Evolutionary conservation across 768 basidiomycete genomes (phyloP).

Genomic region (Scleroderma bovista): DNA sequence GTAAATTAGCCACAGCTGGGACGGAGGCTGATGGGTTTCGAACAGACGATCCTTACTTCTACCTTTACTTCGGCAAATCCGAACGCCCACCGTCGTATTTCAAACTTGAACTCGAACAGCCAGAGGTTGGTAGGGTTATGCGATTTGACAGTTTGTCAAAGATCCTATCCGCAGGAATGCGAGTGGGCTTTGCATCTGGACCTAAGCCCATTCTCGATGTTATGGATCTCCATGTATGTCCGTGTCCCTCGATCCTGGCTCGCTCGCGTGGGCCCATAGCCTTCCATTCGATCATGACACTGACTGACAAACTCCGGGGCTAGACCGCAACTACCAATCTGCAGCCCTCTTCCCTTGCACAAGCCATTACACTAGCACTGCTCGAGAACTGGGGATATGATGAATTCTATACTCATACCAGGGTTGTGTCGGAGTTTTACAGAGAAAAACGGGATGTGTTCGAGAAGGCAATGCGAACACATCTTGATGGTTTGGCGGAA

Average conservation of each 20-base stretch:
- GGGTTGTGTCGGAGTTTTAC: slow-evolving; percentile 69
- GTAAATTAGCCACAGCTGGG: slow-evolving; percentile 8
- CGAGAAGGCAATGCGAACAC: slow-evolving; percentile 64
- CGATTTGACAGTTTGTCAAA: slow-evolving; percentile 91
- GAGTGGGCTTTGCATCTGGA: slow-evolving; percentile 77
- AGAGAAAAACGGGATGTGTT: slow-evolving; percentile 70
- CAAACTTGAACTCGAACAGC: slow-evolving; percentile 62
- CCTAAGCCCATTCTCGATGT: slow-evolving; percentile 61
- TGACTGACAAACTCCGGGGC: not conserved
- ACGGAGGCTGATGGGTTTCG: not conserved
- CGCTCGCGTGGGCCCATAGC: not conserved
- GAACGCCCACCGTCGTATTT: slow-evolving; percentile 77
- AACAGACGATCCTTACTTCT: slow-evolving; percentile 76
- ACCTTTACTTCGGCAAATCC: slow-evolving; percentile 65
- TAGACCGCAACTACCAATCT: slow-evolving; percentile 66
- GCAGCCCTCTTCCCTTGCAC: slow-evolving; percentile 59
- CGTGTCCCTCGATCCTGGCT: slow-evolving; percentile 2
- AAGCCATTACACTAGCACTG: slow-evolving; percentile 54
- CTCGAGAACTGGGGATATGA: slow-evolving; percentile 71
- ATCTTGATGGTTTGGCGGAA: slow-evolving; percentile 74
- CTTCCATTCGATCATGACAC: not conserved
- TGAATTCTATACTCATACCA: slow-evolving; percentile 66
- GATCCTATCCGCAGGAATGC: slow-evolving; percentile 69
- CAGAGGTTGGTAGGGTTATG: slow-evolving; percentile 70
- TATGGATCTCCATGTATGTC: slow-evolving; percentile 65